Percentiles rank a stretch among this genome's conserved stretches.
These are phyloP conservation scores for Helichrysum umbraculigerum DNA, from an alignment of 129 eudicot species.

Conservation along the genomic window DNA sequence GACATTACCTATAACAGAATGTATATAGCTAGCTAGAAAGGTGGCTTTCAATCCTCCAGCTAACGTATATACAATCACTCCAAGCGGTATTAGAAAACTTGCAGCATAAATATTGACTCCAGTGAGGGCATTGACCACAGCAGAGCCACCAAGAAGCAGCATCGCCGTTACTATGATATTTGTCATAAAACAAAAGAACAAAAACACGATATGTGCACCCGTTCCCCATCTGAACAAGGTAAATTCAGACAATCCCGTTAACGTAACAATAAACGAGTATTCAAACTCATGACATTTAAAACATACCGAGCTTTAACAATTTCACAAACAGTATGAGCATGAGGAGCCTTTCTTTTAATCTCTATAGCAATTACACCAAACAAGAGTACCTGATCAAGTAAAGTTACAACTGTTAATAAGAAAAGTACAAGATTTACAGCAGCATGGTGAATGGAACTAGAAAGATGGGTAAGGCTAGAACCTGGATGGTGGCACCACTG, in stretches of 20 bases:
- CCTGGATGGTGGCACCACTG: slow-evolving; percentile 97
- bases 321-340: slow-evolving; percentile 97
- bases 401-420: slow-evolving; percentile 2
- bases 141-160: slow-evolving; percentile 99
- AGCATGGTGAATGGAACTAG: slow-evolving; percentile 7
- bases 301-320: slow-evolving; percentile 92
- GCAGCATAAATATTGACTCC: slow-evolving; percentile 95
- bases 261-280: background rate
- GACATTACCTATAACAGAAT: slow-evolving; percentile 81
- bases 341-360: slow-evolving; percentile 96
- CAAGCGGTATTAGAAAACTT: slow-evolving; percentile 91
- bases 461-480: slow-evolving; percentile 14
- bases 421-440: slow-evolving; percentile 8
- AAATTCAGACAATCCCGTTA: background rate
- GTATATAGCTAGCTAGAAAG: slow-evolving; percentile 98
- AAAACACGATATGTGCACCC: slow-evolving; percentile 84
- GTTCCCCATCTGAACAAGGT: slow-evolving; percentile 84
- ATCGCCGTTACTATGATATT: slow-evolving; percentile 95
- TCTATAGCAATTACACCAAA: slow-evolving; percentile 98
- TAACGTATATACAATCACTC: slow-evolving; percentile 88
- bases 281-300: background rate
- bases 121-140: slow-evolving; percentile 95
- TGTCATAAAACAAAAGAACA: slow-evolving; percentile 88
- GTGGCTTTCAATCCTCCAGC: slow-evolving; percentile 99
- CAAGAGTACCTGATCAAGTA: slow-evolving; percentile 61